Evolutionary conservation across 1,284 basidiomycete genomes (phyloP), one percentile per base, ranked within the genome.

Genomic region (Rhodotorula sp.): DNA sequence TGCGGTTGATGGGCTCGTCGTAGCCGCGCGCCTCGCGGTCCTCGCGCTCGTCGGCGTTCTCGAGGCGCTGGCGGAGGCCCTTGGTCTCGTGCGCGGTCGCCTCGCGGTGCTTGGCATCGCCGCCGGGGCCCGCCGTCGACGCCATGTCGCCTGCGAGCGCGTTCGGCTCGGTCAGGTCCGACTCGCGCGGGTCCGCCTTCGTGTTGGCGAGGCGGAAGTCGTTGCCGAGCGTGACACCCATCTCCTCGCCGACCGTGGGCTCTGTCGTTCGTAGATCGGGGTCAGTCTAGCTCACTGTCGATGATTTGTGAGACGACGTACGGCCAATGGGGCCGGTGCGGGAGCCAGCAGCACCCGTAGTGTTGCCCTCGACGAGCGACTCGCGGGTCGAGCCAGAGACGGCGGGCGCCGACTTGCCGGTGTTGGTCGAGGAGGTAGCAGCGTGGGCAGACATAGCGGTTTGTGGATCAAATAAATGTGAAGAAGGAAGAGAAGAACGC

Each of bases 51-150:
- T 61, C 66, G 66, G 68, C 53, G 48, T 44, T 52, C 66, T 72
- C 70, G 50, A 72, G 66, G 21, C 70, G 57, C 48, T 64, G 63
- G 63, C 68, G 68, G 49, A 68, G 41, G 10, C 67, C 67, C 34
- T 56, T 55, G 10, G 34, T 54, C 50, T 72, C 66, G 56, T 72
- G 70, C 27, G 46, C 63, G 34, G 59, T 55, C 9, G 48, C 23
- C 25, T 61, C 45, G 58, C 54, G 42, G 60, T 68, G 66, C 4
- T 46, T 34, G 14, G n/a, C 34, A 52, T 72, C 70, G 12, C 70
- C 70, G 16, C 70, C 70, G 1, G 23, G 21, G 13, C 70, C 70
- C 21, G 66, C 66, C 12, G 70, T 72, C 42, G 58, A 63, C 2
- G 41, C 41, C 45, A 27, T 25, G 21, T 72, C 70, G 42, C 66